Base-by-base conservation (phyloP, 2,329 filamentous ascomycete genomes). In the Gnomoniopsis sp. region DNA sequence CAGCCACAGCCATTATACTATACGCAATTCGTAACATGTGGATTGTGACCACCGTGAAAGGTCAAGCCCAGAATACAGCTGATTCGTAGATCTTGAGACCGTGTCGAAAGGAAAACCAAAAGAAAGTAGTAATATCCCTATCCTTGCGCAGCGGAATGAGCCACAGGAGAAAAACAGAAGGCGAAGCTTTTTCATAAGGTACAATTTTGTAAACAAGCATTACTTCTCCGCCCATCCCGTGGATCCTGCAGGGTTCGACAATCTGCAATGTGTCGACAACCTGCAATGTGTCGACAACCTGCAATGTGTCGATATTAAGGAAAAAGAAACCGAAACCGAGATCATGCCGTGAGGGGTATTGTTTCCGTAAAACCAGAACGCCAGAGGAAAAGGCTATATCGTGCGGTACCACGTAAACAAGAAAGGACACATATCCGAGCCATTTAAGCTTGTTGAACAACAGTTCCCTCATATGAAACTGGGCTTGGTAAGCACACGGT, bases 401-500 rank as follows among this genome's bases (percentile, higher is more conserved):
- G n/a, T n/a, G n/a, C n/a, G n/a, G n/a, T n/a, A n/a, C n/a, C n/a
- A n/a, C 33, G 33, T 36, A 36, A 36, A 14, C 10, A 36, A 36
- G 14, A 36, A 36, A 36, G 33, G 33, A 36, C 33, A n/a, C n/a
- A n/a, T n/a, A n/a, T 36, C 14, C 33, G 33, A 36, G 33, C 33
- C 33, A 36, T 10, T 36, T 14, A 36, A 36, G 33, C 33, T n/a
- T n/a, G n/a, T n/a, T n/a, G n/a, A n/a, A n/a, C n/a, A n/a, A n/a
- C n/a, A 6, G 38, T 6, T 14, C 38, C 38, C 22, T 67, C 69
- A 85, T 63, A 85, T 87, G 65, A 87, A 87, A 0, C 77, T 80
- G 0, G 84, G 83, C 71, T 86, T 87, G 1, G 82, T 86, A 26
- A 88, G 77, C 1, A 88, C 83, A 2, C 85, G 79, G 63, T 88